Evolutionary conservation across 176 grass and related monocot species (phyloP).

Genomic region (Eremochloa ophiuroides): DNA sequence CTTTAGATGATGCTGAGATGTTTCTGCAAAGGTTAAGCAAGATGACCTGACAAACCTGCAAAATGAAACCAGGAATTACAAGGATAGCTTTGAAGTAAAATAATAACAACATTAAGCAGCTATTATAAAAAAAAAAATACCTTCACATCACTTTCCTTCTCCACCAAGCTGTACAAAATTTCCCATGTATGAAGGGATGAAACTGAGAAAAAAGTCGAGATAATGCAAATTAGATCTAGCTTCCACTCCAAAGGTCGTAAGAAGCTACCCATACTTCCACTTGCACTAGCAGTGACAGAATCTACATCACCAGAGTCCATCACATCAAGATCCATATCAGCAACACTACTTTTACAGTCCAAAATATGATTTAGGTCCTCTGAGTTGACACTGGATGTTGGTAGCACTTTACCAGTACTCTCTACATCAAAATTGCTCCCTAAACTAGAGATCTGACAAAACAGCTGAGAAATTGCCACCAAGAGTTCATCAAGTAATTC

Average conservation of each 20-base stretch:
- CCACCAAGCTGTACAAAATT: slow-evolving; percentile 54
- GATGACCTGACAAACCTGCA: slow-evolving; percentile 62
- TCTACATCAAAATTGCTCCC: slow-evolving; percentile 45
- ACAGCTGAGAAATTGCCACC: slow-evolving; percentile 56
- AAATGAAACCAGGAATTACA: slow-evolving; percentile 27
- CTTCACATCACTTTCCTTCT: slow-evolving; percentile 62
- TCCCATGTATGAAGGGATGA: slow-evolving; percentile 76
- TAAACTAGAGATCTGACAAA: slow-evolving; percentile 45
- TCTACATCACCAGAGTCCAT: slow-evolving; percentile 54
- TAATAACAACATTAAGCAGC: slow-evolving; percentile 14
- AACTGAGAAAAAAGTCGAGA: slow-evolving; percentile 69
- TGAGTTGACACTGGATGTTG: slow-evolving; percentile 36
- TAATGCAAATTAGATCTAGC: slow-evolving; percentile 56
- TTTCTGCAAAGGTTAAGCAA: slow-evolving; percentile 78
- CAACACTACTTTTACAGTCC: slow-evolving; percentile 46
- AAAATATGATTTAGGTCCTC: slow-evolving; percentile 38
- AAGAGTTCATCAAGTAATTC: slow-evolving; percentile 68
- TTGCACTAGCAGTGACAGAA: slow-evolving; percentile 38
- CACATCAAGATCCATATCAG: slow-evolving; percentile 86
- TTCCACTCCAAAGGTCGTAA: slow-evolving; percentile 52
- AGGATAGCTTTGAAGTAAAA: slow-evolving; percentile 11
- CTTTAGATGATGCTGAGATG: slow-evolving; percentile 43
- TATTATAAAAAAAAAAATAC: slow-evolving; percentile 36
- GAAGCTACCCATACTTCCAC: slow-evolving; percentile 42
- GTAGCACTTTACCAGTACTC: slow-evolving; percentile 36